phyloP scores from a whole-genome alignment of 2,329 filamentous ascomycete species.

The Sporothrix curviconia region DNA sequence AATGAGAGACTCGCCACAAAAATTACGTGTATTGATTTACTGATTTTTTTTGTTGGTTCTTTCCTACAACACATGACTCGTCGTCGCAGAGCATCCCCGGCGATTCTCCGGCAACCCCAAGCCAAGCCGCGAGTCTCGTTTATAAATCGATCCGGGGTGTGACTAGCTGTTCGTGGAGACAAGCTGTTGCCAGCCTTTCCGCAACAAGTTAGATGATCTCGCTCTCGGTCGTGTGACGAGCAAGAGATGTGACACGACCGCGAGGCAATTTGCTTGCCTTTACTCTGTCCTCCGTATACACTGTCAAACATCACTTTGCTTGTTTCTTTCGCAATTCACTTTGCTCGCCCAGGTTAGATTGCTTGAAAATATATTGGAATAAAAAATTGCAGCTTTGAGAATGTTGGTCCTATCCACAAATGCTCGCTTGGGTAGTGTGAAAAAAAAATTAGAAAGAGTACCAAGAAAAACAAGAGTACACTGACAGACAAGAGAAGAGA shows the following conservation, averaged over 20 bases:
- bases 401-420: constrained; percentile 11
- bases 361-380: constrained; percentile 1
- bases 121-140: too few species aligned
- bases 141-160: neutral
- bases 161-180: neutral
- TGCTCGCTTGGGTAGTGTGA: constrained; percentile 1
- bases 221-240: too few species aligned
- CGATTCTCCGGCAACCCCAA: neutral
- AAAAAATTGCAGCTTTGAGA: constrained; percentile 8
- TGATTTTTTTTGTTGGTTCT: too few species aligned
- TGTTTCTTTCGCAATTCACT: neutral
- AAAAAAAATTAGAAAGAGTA: neutral
- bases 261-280: too few species aligned
- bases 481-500: neutral
- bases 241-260: too few species aligned
- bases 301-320: neutral
- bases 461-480: too few species aligned
- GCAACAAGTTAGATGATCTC: too few species aligned
- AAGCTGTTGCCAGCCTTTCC: too few species aligned
- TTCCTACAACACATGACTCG: too few species aligned
- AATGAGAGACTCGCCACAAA: too few species aligned
- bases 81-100: neutral
- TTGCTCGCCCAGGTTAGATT: too few species aligned
- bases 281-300: neutral
- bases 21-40: too few species aligned